These are phyloP conservation scores for Phytophthora meadii DNA, from an alignment of 352 stramenopile genomes.

Conservation along the genomic window DNA sequence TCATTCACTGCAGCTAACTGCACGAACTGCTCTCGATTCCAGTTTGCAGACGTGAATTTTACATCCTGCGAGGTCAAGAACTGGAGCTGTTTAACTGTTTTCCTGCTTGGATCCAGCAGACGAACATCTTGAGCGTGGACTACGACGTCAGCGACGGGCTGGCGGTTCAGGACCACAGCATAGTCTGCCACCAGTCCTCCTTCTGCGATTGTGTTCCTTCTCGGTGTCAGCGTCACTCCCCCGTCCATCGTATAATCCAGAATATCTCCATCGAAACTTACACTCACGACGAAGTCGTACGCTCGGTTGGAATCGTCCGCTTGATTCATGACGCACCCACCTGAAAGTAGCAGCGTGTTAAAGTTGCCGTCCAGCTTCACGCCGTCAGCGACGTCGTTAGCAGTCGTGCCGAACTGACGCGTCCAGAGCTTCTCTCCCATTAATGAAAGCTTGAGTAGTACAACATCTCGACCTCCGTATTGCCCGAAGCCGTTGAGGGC, in stretches of 20 bases:
- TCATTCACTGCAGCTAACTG: conserved; percentile 66
- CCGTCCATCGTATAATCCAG: conserved; percentile 79
- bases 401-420: conserved; percentile 77
- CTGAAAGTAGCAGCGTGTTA: conserved; percentile 62
- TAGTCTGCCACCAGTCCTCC: conserved; percentile 61
- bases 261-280: conserved; percentile 63
- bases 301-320: conserved; percentile 34
- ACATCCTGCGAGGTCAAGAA: conserved; percentile 42
- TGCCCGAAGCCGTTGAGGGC: conserved; percentile 75
- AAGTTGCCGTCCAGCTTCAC: conserved; percentile 55
- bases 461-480: conserved; percentile 73
- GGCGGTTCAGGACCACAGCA: conserved; percentile 70
- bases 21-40: conserved; percentile 77
- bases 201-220: conserved; percentile 59
- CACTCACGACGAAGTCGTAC: conserved; percentile 67
- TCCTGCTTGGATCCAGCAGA: conserved; percentile 30
- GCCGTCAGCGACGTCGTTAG: conserved; percentile 69
- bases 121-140: conserved; percentile 54
- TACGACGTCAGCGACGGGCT: conserved; percentile 56
- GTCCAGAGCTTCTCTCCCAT: conserved; percentile 66
- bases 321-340: conserved; percentile 51
- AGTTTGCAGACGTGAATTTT: conserved; percentile 61
- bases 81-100: conserved; percentile 51
- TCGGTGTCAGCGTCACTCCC: conserved; percentile 59
- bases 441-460: conserved; percentile 64